A percentile compares a stretch with the other conserved stretches of the same genome.
These are phyloP conservation scores for Penicillium steckii DNA, from an alignment of 495 filamentous ascomycete genomes.

Conservation along the genomic window DNA sequence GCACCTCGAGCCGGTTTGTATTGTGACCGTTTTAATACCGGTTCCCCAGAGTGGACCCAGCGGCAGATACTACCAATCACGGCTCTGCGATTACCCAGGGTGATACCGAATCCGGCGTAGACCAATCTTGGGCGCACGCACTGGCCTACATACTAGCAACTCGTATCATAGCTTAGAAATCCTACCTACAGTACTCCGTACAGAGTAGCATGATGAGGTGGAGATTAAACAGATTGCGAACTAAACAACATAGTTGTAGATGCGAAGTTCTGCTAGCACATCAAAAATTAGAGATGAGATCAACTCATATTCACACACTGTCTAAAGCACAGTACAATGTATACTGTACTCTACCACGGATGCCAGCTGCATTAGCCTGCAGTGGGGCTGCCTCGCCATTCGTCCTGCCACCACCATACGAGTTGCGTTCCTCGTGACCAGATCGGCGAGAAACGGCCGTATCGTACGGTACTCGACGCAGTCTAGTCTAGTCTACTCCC, in stretches of 20 bases:
- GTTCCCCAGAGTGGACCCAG: conserved; percentile 12
- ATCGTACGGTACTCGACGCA: not conserved
- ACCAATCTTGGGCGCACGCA: conserved; percentile 23
- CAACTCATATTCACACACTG: too few relatives aligned
- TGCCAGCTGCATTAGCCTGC: not conserved
- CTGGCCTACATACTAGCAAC: conserved; percentile 7
- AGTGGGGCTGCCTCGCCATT: conserved; percentile 3
- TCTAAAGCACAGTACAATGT: not conserved
- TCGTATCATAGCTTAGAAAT: too few relatives aligned
- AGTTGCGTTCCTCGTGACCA: not conserved
- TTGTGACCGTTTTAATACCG: conserved; percentile 13
- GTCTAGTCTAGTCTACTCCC: not conserved
- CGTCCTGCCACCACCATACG: conserved; percentile 1
- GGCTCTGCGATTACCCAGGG: conserved; percentile 19
- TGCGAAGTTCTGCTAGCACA: too few relatives aligned
- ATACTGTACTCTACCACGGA: not conserved
- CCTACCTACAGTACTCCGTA: too few relatives aligned
- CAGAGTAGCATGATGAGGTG: too few relatives aligned
- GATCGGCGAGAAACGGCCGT: not conserved
- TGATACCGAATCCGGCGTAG: conserved; percentile 24
- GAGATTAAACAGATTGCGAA: too few relatives aligned
- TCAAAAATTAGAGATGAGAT: too few relatives aligned
- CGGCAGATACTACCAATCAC: conserved; percentile 15
- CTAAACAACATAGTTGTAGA: too few relatives aligned
- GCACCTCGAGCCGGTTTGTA: not conserved